phyloP scores from a whole-genome alignment of 2,329 filamentous ascomycete species.

The Pestalotiopsis sp. region DNA sequence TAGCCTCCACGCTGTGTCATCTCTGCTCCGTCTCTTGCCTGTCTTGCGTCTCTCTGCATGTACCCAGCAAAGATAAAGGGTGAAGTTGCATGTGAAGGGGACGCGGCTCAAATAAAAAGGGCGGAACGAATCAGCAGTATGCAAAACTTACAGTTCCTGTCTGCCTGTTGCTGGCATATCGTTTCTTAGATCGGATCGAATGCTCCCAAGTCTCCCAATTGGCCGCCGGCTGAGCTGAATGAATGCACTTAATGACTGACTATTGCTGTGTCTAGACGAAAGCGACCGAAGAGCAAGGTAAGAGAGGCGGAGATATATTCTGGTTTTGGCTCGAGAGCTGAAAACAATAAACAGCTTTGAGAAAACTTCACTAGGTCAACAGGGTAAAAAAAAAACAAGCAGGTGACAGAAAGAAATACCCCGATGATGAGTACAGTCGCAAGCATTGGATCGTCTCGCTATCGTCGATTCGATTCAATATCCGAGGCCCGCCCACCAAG shows the following conservation, averaged over 20 bases:
- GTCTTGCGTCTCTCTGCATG: neutral
- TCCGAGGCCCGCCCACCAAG: neutral
- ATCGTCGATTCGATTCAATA: neutral
- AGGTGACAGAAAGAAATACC: neutral
- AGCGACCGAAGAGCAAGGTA: neutral
- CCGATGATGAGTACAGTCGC: neutral
- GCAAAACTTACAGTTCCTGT: constrained; percentile 11
- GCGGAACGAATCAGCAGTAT: neutral
- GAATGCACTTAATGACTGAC: neutral
- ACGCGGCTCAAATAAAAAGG: neutral
- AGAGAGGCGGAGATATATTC: neutral
- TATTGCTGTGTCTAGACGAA: neutral
- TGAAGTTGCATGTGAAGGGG: neutral
- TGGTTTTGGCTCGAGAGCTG: neutral
- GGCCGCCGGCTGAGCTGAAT: neutral
- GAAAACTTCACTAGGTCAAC: neutral
- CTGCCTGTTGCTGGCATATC: constrained; percentile 7
- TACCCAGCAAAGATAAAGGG: neutral
- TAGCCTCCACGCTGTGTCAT: neutral
- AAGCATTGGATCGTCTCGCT: neutral
- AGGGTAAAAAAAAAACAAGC: neutral
- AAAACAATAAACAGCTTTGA: neutral
- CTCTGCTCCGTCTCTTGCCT: neutral
- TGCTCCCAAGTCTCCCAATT: neutral
- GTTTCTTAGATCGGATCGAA: neutral